phyloP scores from a whole-genome alignment of 2,329 filamentous ascomycete species.

The Alternaria triticimaculans region DNA sequence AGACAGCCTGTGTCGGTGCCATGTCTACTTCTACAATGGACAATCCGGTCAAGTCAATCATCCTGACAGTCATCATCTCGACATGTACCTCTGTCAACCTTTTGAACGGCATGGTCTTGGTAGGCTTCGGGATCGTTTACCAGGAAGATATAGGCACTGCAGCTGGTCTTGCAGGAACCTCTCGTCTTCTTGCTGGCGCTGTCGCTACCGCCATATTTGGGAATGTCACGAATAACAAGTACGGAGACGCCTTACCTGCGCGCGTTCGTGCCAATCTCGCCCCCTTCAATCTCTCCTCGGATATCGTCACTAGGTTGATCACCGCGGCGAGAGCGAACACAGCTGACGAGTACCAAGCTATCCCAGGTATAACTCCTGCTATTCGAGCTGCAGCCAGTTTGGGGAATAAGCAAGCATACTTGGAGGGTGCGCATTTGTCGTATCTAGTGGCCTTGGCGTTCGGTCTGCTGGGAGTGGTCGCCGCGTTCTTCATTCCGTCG shows the following conservation, averaged over 20 bases:
- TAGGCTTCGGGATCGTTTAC: constrained; percentile 39
- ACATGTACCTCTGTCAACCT: constrained; percentile 37
- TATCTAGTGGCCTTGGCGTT: constrained; percentile 45
- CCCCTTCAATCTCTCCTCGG: constrained; percentile 24
- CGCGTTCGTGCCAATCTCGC: constrained; percentile 24
- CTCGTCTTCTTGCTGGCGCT: constrained; percentile 35
- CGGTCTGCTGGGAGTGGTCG: constrained; percentile 33
- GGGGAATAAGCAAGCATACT: constrained; percentile 39
- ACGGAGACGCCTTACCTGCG: constrained; percentile 18
- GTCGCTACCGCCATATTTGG: constrained; percentile 39
- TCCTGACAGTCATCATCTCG: constrained; percentile 38
- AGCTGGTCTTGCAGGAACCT: constrained; percentile 38
- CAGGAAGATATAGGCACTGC: constrained; percentile 43
- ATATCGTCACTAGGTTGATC: constrained; percentile 23
- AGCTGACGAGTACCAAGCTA: constrained; percentile 32
- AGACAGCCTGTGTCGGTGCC: constrained; percentile 38
- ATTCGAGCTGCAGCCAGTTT: constrained; percentile 34
- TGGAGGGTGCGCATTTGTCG: constrained; percentile 31
- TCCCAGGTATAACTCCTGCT: constrained; percentile 38
- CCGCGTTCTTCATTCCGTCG: constrained; percentile 35
- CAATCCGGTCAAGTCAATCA: constrained; percentile 32
- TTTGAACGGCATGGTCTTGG: constrained; percentile 39
- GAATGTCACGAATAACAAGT: constrained; percentile 41
- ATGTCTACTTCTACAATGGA: constrained; percentile 34
- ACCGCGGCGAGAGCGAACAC: constrained; percentile 31